Evolutionary conservation across 352 stramenopile genomes (phyloP).

Genomic region (Phytophthora aleatoria): DNA sequence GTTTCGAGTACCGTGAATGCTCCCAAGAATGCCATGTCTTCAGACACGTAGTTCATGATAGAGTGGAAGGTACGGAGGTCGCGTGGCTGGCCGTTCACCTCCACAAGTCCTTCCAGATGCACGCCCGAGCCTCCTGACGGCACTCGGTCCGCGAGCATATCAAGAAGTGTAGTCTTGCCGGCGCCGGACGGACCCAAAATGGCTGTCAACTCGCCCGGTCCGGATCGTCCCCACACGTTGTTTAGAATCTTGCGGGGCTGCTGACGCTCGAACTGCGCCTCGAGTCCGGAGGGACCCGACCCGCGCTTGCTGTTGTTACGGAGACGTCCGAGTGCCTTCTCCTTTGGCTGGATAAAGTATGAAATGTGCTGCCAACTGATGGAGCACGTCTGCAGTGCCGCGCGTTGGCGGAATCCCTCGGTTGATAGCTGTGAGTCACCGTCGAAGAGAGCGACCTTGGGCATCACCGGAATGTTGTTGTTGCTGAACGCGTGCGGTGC

Average conservation of each 20-base stretch:
- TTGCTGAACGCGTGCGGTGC: conserved; percentile 34
- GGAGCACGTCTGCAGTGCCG: conserved; percentile 48
- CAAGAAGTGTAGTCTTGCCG: conserved; percentile 72
- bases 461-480: conserved; percentile 32
- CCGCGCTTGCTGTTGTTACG: conserved; percentile 33
- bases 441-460: conserved; percentile 42
- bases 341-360: conserved; percentile 52
- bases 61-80: conserved; percentile 52
- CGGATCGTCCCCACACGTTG: conserved; percentile 65
- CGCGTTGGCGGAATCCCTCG: conserved; percentile 33
- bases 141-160: conserved; percentile 68
- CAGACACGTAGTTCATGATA: conserved; percentile 75
- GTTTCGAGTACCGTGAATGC: conserved; percentile 80
- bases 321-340: conserved; percentile 20
- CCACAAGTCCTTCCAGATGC: conserved; percentile 53
- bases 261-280: conserved; percentile 40
- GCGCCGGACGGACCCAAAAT: conserved; percentile 73
- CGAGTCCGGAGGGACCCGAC: conserved; percentile 28
- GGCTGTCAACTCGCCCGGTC: conserved; percentile 66
- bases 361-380: conserved; percentile 76
- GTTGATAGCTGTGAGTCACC: conserved; percentile 37
- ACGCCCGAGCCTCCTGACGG: conserved; percentile 31
- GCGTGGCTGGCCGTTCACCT: conserved; percentile 63
- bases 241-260: conserved; percentile 64
- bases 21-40: conserved; percentile 68